Conservation (phyloP, 208 protist genomes). For the Blechomonas ayalai region DNA sequence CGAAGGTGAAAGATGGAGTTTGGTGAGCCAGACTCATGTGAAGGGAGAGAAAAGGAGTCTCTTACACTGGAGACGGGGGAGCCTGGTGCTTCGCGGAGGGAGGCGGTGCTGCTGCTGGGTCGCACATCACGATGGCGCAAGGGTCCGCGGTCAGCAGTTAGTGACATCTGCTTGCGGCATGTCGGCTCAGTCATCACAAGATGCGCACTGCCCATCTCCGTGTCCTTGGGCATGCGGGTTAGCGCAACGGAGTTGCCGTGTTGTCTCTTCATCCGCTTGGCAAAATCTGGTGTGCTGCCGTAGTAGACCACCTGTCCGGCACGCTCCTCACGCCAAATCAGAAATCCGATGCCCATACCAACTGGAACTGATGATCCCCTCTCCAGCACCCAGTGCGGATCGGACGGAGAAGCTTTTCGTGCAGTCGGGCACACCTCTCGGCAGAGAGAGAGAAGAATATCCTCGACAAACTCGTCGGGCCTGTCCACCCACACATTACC, state of each 20-base stretch:
- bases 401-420: slow-evolving; percentile 23
- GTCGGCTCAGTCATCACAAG: background rate
- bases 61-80: too few species aligned
- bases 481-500: slow-evolving; percentile 8
- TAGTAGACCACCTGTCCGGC: slow-evolving; percentile 30
- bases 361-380: slow-evolving; percentile 11
- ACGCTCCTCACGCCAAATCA: slow-evolving; percentile 27
- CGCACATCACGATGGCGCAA: background rate
- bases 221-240: slow-evolving; percentile 4
- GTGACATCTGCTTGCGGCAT: too few species aligned
- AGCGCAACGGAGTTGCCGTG: slow-evolving; percentile 7
- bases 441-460: slow-evolving; percentile 46
- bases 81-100: background rate
- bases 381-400: slow-evolving; percentile 37
- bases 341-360: slow-evolving; percentile 15
- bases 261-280: slow-evolving; percentile 35
- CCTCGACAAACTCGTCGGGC: slow-evolving; percentile 35
- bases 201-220: background rate
- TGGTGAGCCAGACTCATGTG: too few species aligned
- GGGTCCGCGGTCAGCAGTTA: background rate
- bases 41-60: too few species aligned
- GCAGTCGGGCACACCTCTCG: slow-evolving; percentile 29
- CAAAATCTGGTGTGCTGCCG: slow-evolving; percentile 35
- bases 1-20: too few species aligned
- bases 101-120: background rate